A percentile compares a stretch with the other conserved stretches of the same genome.
These are phyloP conservation scores for Peribolospora baueri DNA, from an alignment of 768 basidiomycete species.

Conservation along the genomic window DNA sequence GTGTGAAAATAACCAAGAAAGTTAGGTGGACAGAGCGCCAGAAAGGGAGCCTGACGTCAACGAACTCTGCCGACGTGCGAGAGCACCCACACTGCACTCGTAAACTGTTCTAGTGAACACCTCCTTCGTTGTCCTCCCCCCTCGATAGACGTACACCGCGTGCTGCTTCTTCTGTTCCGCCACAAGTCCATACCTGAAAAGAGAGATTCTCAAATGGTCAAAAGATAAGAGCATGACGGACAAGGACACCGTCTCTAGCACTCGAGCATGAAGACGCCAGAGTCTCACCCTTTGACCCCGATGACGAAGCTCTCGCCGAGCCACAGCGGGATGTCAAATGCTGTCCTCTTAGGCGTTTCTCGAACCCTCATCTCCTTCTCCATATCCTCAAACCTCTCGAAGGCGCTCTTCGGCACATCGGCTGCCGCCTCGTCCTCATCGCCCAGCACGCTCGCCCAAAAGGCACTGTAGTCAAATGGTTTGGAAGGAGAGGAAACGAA, in stretches of 20 bases:
- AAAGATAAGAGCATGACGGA: no score
- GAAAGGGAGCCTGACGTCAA: no score
- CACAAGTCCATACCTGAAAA: slow-evolving; percentile 53
- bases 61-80: no score
- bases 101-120: no score
- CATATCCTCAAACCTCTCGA: slow-evolving; percentile 25
- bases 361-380: slow-evolving; percentile 41
- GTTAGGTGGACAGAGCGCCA: no score
- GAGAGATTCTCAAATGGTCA: slow-evolving; percentile 11
- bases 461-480: neutral
- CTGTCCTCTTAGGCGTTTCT: slow-evolving; percentile 57
- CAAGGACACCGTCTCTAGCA: no score
- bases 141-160: slow-evolving; percentile 44
- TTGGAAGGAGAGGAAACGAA: slow-evolving; percentile 35
- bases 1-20: no score
- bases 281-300: slow-evolving; percentile 46
- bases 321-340: slow-evolving; percentile 57
- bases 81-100: no score
- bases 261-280: no score
- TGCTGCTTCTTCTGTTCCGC: slow-evolving; percentile 65
- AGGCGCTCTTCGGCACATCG: slow-evolving; percentile 27
- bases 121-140: no score
- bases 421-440: neutral
- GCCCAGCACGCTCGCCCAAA: neutral
- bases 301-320: slow-evolving; percentile 50